Base-by-base conservation (phyloP, 306 rosid genomes). In the Canavalia ensiformis region DNA sequence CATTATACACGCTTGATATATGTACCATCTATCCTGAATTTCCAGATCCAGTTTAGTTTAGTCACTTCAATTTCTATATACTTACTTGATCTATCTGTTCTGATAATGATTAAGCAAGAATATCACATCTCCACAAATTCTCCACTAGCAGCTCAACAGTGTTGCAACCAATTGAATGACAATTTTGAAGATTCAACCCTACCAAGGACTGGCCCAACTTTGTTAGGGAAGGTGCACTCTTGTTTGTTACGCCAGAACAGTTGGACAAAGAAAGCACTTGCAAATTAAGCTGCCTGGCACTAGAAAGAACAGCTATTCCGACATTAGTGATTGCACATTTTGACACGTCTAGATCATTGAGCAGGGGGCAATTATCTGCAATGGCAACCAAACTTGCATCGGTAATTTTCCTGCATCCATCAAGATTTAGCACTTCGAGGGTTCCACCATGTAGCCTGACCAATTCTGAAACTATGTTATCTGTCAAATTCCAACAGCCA, bases 71-170 rank as follows among this genome's bases (percentile, higher is more conserved):
- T 18, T 18, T 18, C 25, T 18, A 18, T 18, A 18, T 18, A 18
- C 25, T 18, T 18, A 18, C 25, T 18, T 18, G 25, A 18, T 18
- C 25, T 46, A 76, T 4, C 44, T 30, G 72, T 54, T 55, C 69
- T 45, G 12, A 50, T 33, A 63, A 63, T 59, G 47, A 75, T 80
- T 80, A 96, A 25, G 89, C 77, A 77, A 96, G 90, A 78, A 96
- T 90, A 84, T 93, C 99, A 8, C 99, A 96, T 86, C 91, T 88
- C 98, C 98, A 93, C 85, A 93, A 82, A 72, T 83, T 88, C 88
- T 88, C 97, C 65, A 88, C 67, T 4, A 96, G 93, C 52, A 75
- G 79, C 80, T 89, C 97, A 51, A 88, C 72, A 66, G 89, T 77
- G 74, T 80, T 80, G 84, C 82, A 73, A 82, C 89, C 81, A 69